phyloP scores from a whole-genome alignment of 2,329 filamentous ascomycete species.

The Neoscytalidium dimidiatum region DNA sequence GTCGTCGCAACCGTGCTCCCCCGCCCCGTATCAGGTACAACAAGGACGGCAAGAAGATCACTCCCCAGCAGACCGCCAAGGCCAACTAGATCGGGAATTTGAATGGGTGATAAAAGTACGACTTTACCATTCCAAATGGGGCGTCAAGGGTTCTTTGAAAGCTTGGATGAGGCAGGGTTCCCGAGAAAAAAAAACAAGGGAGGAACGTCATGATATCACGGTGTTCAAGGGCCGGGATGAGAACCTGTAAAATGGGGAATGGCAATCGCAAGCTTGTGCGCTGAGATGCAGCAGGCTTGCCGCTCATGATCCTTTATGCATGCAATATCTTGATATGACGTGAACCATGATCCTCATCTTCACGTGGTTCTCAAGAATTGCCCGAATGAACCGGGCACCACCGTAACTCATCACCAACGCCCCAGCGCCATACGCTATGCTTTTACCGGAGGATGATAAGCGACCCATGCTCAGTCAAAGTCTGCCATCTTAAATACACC shows the following conservation, averaged over 20 bases:
- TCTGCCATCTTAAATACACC: not conserved
- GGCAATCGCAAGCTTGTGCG: not conserved
- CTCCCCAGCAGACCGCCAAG: constrained; percentile 78
- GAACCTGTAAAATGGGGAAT: constrained; percentile 17
- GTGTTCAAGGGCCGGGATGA: constrained; percentile 19
- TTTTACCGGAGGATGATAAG: not conserved
- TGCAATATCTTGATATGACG: not conserved
- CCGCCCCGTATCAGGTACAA: constrained; percentile 98
- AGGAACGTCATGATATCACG: constrained; percentile 20
- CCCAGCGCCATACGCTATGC: constrained; percentile 11
- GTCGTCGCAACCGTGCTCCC: constrained; percentile 98
- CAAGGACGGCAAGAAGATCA: constrained; percentile 99
- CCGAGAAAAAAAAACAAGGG: constrained; percentile 16
- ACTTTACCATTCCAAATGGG: not conserved
- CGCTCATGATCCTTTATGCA: not conserved
- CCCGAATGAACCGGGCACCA: not conserved
- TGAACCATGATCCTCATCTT: not conserved
- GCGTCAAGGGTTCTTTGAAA: constrained; percentile 17
- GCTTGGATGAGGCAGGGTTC: constrained; percentile 6
- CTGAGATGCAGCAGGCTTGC: constrained; percentile 2
- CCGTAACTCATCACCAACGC: not conserved
- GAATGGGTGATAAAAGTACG: constrained; percentile 1
- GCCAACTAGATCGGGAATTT: constrained; percentile 26
- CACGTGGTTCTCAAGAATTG: not conserved
- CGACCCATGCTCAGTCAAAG: not conserved